These are phyloP conservation scores for Aspergillus japonicus DNA, from an alignment of 2,329 filamentous ascomycete species.

Conservation along the genomic window DNA sequence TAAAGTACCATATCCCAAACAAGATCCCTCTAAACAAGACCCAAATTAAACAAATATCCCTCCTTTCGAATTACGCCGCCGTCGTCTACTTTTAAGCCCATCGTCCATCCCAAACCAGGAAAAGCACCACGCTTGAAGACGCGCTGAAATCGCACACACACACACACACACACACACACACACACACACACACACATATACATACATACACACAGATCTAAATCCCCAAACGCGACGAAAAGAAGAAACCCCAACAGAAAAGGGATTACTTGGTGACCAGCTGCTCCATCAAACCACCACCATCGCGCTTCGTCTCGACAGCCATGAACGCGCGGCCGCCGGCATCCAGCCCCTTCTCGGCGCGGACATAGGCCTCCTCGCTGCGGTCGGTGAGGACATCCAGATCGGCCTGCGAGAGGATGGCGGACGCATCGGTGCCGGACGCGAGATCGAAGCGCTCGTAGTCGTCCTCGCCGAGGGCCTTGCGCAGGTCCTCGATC, in stretches of 20 bases:
- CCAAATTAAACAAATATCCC: not conserved
- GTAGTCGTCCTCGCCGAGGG: constrained; percentile 72
- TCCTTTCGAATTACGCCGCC: not conserved
- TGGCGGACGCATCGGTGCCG: constrained; percentile 53
- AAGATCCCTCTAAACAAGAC: not conserved
- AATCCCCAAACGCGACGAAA: constrained; percentile 1
- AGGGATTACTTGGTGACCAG: constrained; percentile 18
- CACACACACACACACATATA: not conserved
- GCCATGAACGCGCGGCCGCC: constrained; percentile 62
- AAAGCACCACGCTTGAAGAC: no score
- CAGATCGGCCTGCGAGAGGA: constrained; percentile 75
- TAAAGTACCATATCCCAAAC: not conserved
- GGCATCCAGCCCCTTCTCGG: constrained; percentile 72
- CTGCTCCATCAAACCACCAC: constrained; percentile 33
- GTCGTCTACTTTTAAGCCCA: no score
- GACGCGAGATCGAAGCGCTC: constrained; percentile 57
- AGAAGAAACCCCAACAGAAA: not conserved
- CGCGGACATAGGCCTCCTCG: constrained; percentile 65
- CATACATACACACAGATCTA: not conserved
- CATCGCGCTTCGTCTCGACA: constrained; percentile 71
- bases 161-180: not conserved
- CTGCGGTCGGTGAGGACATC: constrained; percentile 74
- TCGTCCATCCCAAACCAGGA: no score
- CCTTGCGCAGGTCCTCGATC: constrained; percentile 61
- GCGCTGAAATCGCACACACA: no score